Evolutionary conservation across 139 green algal species (phyloP), one percentile per base, ranked within the genome.

Genomic region (Chlorella vulgaris): DNA sequence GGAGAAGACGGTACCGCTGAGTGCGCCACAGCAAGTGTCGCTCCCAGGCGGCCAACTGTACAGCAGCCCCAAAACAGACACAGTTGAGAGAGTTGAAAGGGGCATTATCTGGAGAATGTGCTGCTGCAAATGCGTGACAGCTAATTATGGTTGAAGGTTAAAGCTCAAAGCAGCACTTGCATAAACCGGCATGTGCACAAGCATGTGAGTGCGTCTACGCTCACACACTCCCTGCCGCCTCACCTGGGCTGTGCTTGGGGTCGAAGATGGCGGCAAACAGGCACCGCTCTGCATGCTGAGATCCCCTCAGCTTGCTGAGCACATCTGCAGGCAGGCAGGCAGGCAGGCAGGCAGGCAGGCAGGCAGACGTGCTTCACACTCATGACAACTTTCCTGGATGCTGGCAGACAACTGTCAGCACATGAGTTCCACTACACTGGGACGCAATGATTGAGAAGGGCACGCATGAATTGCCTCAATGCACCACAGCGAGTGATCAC

Each of bases 321-420:
- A 93, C 66, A 40, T 93, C 90, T 93, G 89, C 50, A 78, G 21
- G 63, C n/a, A n/a, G n/a, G n/a, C n/a, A n/a, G n/a, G n/a, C n/a
- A n/a, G n/a, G n/a, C n/a, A n/a, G n/a, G n/a, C n/a, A 1, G 24
- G 4, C 10, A 26, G 22, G 58, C 58, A 1, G 1, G 13, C 58
- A 65, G 65, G 31, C 35, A 39, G 35, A 22, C 5, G 8, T 18
- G 29, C 33, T 3, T 29, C 7, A 4, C 7, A 18, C 29, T 26
- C 31, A 39, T 26, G 10, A 15, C 31, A 42, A 35, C 66, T 36
- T 22, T 42, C 63, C 33, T n/a, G n/a, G 36, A 22, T 26, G 31
- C 24, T 35, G 2, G 4, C 7, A 35, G 63, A 50, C 13, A 10
- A 58, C 10, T 58, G 47, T 58, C 13, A 15, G 47, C 47, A 58